Evolutionary conservation across 768 basidiomycete genomes (phyloP).

Genomic region (Candolleomyces aberdarensis): DNA sequence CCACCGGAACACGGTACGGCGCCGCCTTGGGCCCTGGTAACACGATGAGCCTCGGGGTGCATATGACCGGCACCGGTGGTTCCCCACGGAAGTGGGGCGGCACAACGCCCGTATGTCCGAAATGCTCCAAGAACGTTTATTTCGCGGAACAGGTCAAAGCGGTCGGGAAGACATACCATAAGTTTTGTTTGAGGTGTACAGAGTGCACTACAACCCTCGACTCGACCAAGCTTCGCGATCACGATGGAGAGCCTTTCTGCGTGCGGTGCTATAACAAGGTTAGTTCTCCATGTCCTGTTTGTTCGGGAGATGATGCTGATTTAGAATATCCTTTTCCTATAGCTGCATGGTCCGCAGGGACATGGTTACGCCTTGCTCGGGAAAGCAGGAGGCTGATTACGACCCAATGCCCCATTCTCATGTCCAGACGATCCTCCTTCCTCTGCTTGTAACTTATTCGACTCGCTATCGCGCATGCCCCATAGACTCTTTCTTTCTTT

Average conservation of each 20-base stretch:
- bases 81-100: slow-evolving; percentile 45
- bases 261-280: slow-evolving; percentile 73
- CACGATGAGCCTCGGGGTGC: neutral
- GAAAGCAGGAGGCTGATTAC: slow-evolving; percentile 27
- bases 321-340: neutral
- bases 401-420: neutral
- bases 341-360: slow-evolving; percentile 75
- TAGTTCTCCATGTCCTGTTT: slow-evolving; percentile 6
- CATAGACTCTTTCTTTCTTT: neutral
- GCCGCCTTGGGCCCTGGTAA: slow-evolving; percentile 39
- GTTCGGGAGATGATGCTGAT: neutral
- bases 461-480: neutral
- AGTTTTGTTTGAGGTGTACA: slow-evolving; percentile 71
- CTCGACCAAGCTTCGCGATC: slow-evolving; percentile 69
- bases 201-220: slow-evolving; percentile 71
- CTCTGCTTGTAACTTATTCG: neutral
- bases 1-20: slow-evolving; percentile 71
- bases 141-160: slow-evolving; percentile 90
- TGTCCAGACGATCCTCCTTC: neutral
- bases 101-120: slow-evolving; percentile 61
- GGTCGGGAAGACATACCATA: slow-evolving; percentile 78
- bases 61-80: slow-evolving; percentile 29
- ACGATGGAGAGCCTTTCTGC: slow-evolving; percentile 71
- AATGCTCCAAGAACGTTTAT: slow-evolving; percentile 75
- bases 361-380: slow-evolving; percentile 64